A percentile compares a stretch with the other conserved stretches of the same genome.
These are phyloP conservation scores for Luffa acutangula DNA, from an alignment of 306 rosid species.

Conservation along the genomic window DNA sequence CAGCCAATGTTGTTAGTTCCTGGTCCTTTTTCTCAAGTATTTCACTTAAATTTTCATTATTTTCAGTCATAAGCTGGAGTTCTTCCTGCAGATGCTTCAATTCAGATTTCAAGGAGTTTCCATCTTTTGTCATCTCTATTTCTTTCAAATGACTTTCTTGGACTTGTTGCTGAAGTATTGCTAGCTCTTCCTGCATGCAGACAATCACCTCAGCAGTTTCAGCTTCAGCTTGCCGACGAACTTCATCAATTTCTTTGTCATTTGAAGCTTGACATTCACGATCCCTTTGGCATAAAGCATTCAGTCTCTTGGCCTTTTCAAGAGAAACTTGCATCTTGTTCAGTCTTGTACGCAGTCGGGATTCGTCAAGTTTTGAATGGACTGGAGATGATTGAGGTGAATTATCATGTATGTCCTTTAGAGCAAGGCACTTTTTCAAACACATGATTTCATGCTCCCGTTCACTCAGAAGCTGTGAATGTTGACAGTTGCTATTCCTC, in stretches of 20 bases:
- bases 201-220: conserved; percentile 96
- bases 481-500: conserved; percentile 35
- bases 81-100: conserved; percentile 47
- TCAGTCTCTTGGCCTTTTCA: conserved; percentile 79
- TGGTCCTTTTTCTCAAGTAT: conserved; percentile 45
- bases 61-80: conserved; percentile 25
- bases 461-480: conserved; percentile 42
- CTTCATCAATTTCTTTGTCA: conserved; percentile 86
- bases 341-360: conserved; percentile 46
- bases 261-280: conserved; percentile 62
- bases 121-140: conserved; percentile 49
- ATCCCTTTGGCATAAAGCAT: conserved; percentile 61
- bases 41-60: conserved; percentile 39
- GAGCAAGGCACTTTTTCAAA: conserved; percentile 42
- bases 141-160: conserved; percentile 55
- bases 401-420: conserved; percentile 36
- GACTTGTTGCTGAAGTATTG: conserved; percentile 57
- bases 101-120: conserved; percentile 42
- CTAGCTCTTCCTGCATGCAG: conserved; percentile 92
- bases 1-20: conserved; percentile 40
- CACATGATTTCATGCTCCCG: conserved; percentile 45
- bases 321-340: conserved; percentile 81
- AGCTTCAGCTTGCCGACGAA: conserved; percentile 71
- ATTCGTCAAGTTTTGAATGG: conserved; percentile 24
- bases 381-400: conserved; percentile 27